These are phyloP conservation scores for Kurtzmaniella quercitrusa DNA, from an alignment of 1,139 yeast genomes.

Conservation along the genomic window DNA sequence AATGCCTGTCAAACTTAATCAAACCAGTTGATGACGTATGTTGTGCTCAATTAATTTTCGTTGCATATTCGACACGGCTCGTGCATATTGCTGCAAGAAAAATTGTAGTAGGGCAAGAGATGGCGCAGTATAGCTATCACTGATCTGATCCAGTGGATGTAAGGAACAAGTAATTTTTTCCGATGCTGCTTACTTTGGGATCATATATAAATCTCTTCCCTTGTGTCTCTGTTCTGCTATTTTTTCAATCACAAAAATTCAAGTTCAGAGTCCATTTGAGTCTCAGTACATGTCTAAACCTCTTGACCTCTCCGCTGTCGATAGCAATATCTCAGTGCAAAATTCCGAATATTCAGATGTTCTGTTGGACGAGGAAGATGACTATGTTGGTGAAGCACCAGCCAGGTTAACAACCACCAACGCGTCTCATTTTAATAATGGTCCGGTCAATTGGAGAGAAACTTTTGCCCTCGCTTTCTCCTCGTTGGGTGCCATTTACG, in stretches of 20 bases:
- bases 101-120: neutral
- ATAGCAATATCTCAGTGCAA: conserved; percentile 1
- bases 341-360: conserved; percentile 1
- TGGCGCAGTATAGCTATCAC: neutral
- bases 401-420: neutral
- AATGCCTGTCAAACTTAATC: neutral
- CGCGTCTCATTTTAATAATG: neutral
- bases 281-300: neutral
- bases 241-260: no score
- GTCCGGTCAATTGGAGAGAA: conserved; percentile 16
- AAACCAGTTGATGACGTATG: neutral
- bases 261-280: no score
- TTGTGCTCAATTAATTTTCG: neutral
- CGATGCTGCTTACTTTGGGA: neutral
- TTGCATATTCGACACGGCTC: neutral
- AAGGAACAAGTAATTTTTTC: no score
- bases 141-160: neutral
- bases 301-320: neutral
- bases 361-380: conserved; percentile 4
- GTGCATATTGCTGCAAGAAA: neutral
- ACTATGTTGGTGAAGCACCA: conserved; percentile 1
- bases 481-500: conserved; percentile 55
- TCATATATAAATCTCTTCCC: neutral
- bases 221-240: no score
- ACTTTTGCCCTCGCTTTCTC: conserved; percentile 25